phyloP scores from a whole-genome alignment of 2,329 filamentous ascomycete genomes.

The Dactylonectria estremocensis region DNA sequence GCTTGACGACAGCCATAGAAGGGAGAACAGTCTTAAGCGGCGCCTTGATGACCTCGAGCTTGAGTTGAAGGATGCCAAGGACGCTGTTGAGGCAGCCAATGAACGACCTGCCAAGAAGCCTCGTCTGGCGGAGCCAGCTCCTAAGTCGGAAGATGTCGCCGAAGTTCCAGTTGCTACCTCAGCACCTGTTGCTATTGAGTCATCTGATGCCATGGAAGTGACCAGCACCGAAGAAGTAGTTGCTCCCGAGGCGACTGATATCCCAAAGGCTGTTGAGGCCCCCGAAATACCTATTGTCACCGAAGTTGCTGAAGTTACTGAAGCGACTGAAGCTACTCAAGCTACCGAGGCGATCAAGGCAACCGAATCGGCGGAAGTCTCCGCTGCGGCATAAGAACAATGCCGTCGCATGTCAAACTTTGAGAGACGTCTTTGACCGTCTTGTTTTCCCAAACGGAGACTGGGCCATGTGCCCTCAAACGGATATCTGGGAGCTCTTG shows the following conservation, averaged over 20 bases:
- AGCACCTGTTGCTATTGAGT: not conserved
- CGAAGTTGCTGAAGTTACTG: slow-evolving; percentile 10
- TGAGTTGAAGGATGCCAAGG: slow-evolving; percentile 60
- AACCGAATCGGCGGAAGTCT: slow-evolving; percentile 23
- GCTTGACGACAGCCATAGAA: slow-evolving; percentile 82
- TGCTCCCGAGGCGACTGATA: slow-evolving; percentile 27
- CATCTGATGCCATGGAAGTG: not conserved
- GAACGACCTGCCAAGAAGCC: slow-evolving; percentile 50
- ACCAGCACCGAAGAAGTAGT: not conserved
- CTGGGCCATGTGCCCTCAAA: not conserved
- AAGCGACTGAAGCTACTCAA: slow-evolving; percentile 29
- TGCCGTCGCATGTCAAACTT: slow-evolving; percentile 18
- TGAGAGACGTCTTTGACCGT: not conserved
- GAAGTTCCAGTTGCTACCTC: slow-evolving; percentile 27
- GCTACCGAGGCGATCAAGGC: slow-evolving; percentile 9
- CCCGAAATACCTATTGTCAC: slow-evolving; percentile 6
- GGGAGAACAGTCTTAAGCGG: slow-evolving; percentile 87
- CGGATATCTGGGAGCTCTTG: not conserved
- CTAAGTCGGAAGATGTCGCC: slow-evolving; percentile 35
- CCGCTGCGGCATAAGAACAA: slow-evolving; percentile 36
- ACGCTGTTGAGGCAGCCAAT: slow-evolving; percentile 32
- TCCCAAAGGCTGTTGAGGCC: slow-evolving; percentile 27
- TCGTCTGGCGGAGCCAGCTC: slow-evolving; percentile 39
- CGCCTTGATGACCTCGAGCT: slow-evolving; percentile 85
- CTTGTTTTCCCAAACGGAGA: not conserved